These are phyloP conservation scores for Cucumis cinereus DNA, from an alignment of 306 rosid species.

Conservation along the genomic window DNA sequence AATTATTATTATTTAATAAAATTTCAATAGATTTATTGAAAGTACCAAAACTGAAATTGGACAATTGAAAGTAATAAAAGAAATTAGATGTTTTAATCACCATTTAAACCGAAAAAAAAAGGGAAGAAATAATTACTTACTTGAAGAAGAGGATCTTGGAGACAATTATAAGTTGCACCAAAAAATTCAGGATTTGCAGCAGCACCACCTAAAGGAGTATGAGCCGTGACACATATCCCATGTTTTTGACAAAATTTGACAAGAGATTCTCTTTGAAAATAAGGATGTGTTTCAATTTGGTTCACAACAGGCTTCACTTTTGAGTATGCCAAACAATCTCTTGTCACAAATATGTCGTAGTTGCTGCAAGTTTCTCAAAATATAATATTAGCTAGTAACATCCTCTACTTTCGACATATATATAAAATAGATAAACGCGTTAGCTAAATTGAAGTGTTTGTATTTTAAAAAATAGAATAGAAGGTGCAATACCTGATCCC, in stretches of 20 bases:
- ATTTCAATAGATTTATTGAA: too few relatives aligned
- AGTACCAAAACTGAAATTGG: too few relatives aligned
- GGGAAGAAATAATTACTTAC: conserved; percentile 22
- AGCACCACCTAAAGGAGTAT: conserved; percentile 90
- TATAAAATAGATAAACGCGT: too few relatives aligned
- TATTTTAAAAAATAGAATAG: too few relatives aligned
- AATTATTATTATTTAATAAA: too few relatives aligned
- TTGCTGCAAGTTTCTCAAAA: conserved; percentile 63
- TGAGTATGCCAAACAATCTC: conserved; percentile 84
- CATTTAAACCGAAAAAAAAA: not conserved
- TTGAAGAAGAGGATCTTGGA: conserved; percentile 62
- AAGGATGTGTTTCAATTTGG: conserved; percentile 91
- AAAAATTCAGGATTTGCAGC: conserved; percentile 64
- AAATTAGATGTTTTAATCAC: too few relatives aligned
- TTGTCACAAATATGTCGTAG: conserved; percentile 69
- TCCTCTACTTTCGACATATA: too few relatives aligned
- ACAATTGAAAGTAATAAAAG: too few relatives aligned
- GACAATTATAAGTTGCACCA: conserved; percentile 52
- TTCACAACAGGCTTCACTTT: conserved; percentile 92
- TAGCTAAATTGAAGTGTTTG: too few relatives aligned
- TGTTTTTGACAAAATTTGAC: conserved; percentile 83
- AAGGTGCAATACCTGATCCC: conserved; percentile 54
- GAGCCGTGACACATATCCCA: conserved; percentile 73
- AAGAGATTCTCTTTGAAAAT: conserved; percentile 80
- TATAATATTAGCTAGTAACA: too few relatives aligned